phyloP scores from a whole-genome alignment of 306 rosid species.

The Gleditsia sinensis region DNA sequence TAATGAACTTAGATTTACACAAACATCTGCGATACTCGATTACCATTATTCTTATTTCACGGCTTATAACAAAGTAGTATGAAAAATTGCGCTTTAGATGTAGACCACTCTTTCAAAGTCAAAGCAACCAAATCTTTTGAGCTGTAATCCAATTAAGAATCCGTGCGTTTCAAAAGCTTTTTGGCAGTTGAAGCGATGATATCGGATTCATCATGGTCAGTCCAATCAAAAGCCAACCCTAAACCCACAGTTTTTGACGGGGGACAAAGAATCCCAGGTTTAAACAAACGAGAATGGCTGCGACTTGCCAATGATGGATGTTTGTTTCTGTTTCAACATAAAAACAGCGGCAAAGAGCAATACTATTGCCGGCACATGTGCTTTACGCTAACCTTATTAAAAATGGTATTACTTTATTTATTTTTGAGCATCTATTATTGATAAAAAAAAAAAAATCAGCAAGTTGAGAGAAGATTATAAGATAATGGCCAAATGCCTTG shows the following conservation, averaged over 20 bases:
- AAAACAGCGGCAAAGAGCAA: too few relatives aligned
- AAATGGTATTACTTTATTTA: neutral
- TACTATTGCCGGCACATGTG: neutral
- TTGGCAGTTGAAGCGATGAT: neutral
- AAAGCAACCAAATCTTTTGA: conserved; percentile 12
- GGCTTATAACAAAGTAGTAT: too few relatives aligned
- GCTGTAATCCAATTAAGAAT: conserved; percentile 22
- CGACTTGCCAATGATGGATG: too few relatives aligned
- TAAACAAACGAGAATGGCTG: neutral
- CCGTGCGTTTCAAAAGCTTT: neutral
- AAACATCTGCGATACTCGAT: too few relatives aligned
- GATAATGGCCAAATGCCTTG: neutral
- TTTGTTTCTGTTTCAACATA: too few relatives aligned
- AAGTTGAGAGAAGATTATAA: neutral
- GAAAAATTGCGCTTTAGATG: neutral
- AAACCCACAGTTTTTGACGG: too few relatives aligned
- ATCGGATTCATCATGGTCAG: neutral
- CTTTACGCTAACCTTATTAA: neutral
- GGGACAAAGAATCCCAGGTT: too few relatives aligned
- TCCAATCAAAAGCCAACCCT: neutral
- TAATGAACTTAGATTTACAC: too few relatives aligned
- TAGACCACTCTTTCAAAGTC: neutral
- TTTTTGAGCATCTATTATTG: neutral
- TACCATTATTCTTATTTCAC: too few relatives aligned
- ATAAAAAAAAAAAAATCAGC: too few relatives aligned